phyloP scores from a whole-genome alignment of 495 filamentous ascomycete species.

The Penicillium riverlandense region DNA sequence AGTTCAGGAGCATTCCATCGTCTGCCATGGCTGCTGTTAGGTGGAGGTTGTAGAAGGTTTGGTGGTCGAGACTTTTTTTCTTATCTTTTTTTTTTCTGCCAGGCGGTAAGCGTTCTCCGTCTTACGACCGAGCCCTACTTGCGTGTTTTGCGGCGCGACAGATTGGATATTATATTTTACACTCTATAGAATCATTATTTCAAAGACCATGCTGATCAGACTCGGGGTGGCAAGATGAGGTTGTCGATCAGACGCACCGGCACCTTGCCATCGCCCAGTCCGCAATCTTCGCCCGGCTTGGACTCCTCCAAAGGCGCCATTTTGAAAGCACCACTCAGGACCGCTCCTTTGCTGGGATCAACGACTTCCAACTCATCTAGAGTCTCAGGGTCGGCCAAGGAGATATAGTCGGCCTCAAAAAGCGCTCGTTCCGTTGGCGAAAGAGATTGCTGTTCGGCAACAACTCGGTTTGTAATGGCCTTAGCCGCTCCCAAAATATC shows the following conservation, averaged over 20 bases:
- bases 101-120: constrained; percentile 33
- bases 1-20: constrained; percentile 93
- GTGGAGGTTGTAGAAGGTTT: neutral
- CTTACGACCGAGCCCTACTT: constrained; percentile 31
- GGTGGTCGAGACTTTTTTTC: constrained; percentile 7
- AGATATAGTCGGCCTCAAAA: constrained; percentile 86
- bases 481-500: constrained; percentile 64
- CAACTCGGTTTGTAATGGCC: constrained; percentile 37
- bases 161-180: no score
- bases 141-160: constrained; percentile 16
- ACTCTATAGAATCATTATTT: neutral
- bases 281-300: constrained; percentile 57
- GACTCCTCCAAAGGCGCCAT: constrained; percentile 75
- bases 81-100: constrained; percentile 21
- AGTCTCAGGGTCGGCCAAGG: constrained; percentile 71
- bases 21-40: constrained; percentile 61
- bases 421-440: constrained; percentile 52
- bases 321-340: constrained; percentile 83
- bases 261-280: constrained; percentile 60
- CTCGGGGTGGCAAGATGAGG: constrained; percentile 58
- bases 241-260: constrained; percentile 93
- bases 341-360: constrained; percentile 57
- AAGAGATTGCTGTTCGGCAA: constrained; percentile 57
- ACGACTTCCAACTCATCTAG: constrained; percentile 73
- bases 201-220: constrained; percentile 1